Evolutionary conservation across 192 early-diverging fungal species (phyloP).

Genomic region (Lobosporangium transversale): DNA sequence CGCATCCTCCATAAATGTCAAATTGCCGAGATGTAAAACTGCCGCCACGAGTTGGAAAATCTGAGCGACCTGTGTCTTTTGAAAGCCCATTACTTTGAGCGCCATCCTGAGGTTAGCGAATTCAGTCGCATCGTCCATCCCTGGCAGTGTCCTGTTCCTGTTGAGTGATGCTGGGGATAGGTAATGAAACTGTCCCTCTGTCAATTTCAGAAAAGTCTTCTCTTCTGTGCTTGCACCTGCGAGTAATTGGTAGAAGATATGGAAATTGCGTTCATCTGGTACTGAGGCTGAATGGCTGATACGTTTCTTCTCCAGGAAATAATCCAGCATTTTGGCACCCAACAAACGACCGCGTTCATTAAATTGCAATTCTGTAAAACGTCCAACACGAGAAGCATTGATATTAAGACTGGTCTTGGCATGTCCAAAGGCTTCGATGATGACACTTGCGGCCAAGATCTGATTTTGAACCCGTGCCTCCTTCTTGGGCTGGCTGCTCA

Average conservation of each 20-base stretch:
- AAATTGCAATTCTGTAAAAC: slow-evolving; percentile 91
- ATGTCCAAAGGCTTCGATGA: slow-evolving; percentile 91
- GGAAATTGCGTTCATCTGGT: slow-evolving; percentile 86
- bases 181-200: slow-evolving; percentile 69
- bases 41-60: slow-evolving; percentile 88
- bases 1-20: slow-evolving; percentile 77
- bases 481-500: slow-evolving; percentile 75
- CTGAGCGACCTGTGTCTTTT: slow-evolving; percentile 81
- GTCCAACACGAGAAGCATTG: slow-evolving; percentile 87
- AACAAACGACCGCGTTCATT: slow-evolving; percentile 90
- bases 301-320: slow-evolving; percentile 87
- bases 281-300: slow-evolving; percentile 64
- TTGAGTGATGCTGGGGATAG: slow-evolving; percentile 64
- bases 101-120: slow-evolving; percentile 78
- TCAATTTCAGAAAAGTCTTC: slow-evolving; percentile 76
- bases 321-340: slow-evolving; percentile 88
- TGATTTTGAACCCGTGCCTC: slow-evolving; percentile 75
- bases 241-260: slow-evolving; percentile 95
- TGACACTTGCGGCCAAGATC: slow-evolving; percentile 72
- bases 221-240: slow-evolving; percentile 86
- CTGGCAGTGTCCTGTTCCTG: slow-evolving; percentile 59
- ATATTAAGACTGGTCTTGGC: slow-evolving; percentile 78
- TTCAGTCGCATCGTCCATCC: slow-evolving; percentile 66
- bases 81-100: slow-evolving; percentile 88
- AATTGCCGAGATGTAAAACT: slow-evolving; percentile 88